Conservation (phyloP, 148 eudicot genomes). For the Polygonum aviculare region DNA sequence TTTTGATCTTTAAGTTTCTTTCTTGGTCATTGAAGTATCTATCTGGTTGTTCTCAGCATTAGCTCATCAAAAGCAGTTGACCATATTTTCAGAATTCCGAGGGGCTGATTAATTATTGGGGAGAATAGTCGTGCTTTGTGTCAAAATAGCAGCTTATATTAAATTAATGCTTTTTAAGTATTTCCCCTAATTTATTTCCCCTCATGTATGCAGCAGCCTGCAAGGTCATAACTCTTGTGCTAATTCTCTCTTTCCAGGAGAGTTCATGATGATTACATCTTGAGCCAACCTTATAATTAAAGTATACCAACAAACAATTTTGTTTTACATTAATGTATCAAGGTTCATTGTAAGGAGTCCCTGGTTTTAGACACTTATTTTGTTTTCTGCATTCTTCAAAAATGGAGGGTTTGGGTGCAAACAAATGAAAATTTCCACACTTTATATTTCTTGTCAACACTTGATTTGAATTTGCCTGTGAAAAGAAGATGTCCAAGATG, state of each 20-base stretch:
- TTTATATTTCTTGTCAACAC: neutral
- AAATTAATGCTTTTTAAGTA: neutral
- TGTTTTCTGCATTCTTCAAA: neutral
- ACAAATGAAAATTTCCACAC: neutral
- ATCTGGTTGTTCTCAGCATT: slow-evolving; percentile 6
- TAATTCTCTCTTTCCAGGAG: slow-evolving; percentile 6
- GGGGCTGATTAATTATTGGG: neutral
- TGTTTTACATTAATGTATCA: neutral
- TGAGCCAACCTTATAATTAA: neutral
- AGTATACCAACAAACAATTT: neutral
- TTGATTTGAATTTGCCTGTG: neutral
- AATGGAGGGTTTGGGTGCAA: slow-evolving; percentile 3
- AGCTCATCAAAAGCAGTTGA: slow-evolving; percentile 7
- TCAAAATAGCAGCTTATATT: neutral
- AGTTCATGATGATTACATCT: neutral
- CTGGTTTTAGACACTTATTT: neutral
- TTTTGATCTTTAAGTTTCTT: slow-evolving; percentile 5
- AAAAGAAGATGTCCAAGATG: neutral
- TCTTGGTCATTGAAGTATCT: neutral
- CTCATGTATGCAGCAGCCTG: neutral
- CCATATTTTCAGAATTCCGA: neutral
- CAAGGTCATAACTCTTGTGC: neutral
- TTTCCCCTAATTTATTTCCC: neutral
- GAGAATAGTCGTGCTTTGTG: slow-evolving; percentile 4
- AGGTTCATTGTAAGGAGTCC: neutral